A percentile compares a stretch with the other conserved stretches of the same genome.
phyloP scores from a whole-genome alignment of 768 basidiomycete genomes.

The Pisolithus sp. region DNA sequence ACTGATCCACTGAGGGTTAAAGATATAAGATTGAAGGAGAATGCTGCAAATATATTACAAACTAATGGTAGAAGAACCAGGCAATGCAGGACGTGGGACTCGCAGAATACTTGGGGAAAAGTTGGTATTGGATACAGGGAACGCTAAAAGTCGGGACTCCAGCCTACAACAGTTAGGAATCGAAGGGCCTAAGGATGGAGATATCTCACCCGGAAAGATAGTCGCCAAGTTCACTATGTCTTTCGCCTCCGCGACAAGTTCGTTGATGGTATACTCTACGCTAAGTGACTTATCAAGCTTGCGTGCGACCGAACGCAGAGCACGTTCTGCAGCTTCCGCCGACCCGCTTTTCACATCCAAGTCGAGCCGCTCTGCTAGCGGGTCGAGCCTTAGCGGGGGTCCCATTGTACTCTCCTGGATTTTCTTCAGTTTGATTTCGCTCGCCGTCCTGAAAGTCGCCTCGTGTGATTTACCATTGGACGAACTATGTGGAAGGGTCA shows the following conservation, averaged over 20 bases:
- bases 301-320: conserved; percentile 67
- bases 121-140: neutral
- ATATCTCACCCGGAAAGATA: conserved; percentile 64
- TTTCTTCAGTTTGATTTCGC: conserved; percentile 64
- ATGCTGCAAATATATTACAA: too few species aligned
- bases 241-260: conserved; percentile 84
- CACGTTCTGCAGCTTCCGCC: conserved; percentile 87
- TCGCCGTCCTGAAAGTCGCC: conserved; percentile 57
- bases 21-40: too few species aligned
- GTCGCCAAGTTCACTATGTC: conserved; percentile 66
- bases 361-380: conserved; percentile 22
- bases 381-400: conserved; percentile 12
- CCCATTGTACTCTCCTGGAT: conserved; percentile 43
- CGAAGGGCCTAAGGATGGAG: neutral
- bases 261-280: conserved; percentile 90
- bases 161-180: conserved; percentile 25
- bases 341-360: conserved; percentile 55
- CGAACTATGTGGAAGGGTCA: neutral
- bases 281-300: conserved; percentile 84
- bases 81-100: neutral
- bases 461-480: too few species aligned
- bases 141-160: conserved; percentile 35
- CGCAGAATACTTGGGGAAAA: neutral
- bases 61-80: too few species aligned
- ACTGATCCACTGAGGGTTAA: too few species aligned